Evolutionary conservation across 2,329 filamentous ascomycete species (phyloP).

Genomic region (Paraconiothyrium brasiliense): DNA sequence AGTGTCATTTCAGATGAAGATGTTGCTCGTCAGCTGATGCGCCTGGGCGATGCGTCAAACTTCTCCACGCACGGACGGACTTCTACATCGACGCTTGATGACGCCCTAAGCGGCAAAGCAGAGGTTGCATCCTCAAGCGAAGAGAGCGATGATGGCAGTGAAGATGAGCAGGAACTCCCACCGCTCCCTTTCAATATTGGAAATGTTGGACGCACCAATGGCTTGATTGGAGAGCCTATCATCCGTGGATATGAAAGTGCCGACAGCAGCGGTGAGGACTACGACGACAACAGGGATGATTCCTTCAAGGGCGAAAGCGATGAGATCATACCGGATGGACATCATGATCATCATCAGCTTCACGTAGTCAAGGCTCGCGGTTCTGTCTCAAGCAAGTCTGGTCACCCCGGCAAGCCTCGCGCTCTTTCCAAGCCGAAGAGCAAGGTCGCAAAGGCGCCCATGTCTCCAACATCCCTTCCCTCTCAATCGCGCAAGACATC

Average conservation of each 20-base stretch:
- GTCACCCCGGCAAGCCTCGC: conserved; percentile 52
- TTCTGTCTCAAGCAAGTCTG: conserved; percentile 50
- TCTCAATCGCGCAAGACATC: conserved; percentile 78
- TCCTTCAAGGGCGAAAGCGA: conserved; percentile 66
- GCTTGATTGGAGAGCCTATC: conserved; percentile 34
- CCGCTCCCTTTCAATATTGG: conserved; percentile 40
- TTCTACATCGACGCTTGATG: conserved; percentile 91
- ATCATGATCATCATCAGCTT: conserved; percentile 53
- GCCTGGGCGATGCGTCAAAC: conserved; percentile 91
- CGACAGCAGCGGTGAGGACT: conserved; percentile 70
- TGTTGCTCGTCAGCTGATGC: conserved; percentile 95
- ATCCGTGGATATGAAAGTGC: conserved; percentile 59
- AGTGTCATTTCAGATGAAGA: conserved; percentile 99
- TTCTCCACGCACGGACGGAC: conserved; percentile 86
- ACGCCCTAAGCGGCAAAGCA: conserved; percentile 89
- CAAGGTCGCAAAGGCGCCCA: conserved; percentile 57
- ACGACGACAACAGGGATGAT: conserved; percentile 62
- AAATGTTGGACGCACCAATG: conserved; percentile 31
- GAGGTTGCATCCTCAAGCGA: conserved; percentile 66
- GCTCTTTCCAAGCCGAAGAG: conserved; percentile 63
- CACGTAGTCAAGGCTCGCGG: conserved; percentile 48
- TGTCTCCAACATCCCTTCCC: conserved; percentile 70
- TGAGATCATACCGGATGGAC: conserved; percentile 51
- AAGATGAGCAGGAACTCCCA: conserved; percentile 63
- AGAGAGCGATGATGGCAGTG: conserved; percentile 76